Conservation (phyloP, 2,329 filamentous ascomycete species). For the Rosellinia necatrix region DNA sequence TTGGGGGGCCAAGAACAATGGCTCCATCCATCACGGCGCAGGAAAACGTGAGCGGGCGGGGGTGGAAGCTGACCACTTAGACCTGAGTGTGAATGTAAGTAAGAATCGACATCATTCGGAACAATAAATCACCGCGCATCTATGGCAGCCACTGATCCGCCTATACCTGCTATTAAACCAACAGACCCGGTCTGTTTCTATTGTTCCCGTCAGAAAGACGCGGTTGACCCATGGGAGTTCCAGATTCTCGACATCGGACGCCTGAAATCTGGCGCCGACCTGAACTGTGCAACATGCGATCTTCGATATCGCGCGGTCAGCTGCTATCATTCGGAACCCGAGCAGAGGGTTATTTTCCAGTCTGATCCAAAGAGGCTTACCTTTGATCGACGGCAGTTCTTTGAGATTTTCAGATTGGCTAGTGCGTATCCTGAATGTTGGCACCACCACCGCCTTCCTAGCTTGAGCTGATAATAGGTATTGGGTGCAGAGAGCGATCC, state of each 20-base stretch:
- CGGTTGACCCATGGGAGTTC: slow-evolving; percentile 12
- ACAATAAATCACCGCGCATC: neutral
- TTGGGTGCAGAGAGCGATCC: neutral
- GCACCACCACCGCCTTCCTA: too few species aligned
- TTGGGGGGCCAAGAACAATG: too few species aligned
- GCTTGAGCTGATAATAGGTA: neutral
- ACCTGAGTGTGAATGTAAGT: too few species aligned
- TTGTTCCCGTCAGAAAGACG: slow-evolving; percentile 11
- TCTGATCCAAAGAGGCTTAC: slow-evolving; percentile 12
- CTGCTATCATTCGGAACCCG: slow-evolving; percentile 2
- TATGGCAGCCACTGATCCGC: slow-evolving; percentile 12
- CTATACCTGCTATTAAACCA: slow-evolving; percentile 9
- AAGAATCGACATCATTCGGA: neutral
- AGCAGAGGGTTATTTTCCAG: slow-evolving; percentile 16
- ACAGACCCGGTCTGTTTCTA: slow-evolving; percentile 16
- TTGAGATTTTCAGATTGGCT: slow-evolving; percentile 8
- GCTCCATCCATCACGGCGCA: too few species aligned
- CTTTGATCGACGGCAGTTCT: slow-evolving; percentile 8
- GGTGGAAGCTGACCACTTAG: too few species aligned
- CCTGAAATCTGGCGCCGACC: slow-evolving; percentile 3
- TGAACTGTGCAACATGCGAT: slow-evolving; percentile 12
- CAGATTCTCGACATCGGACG: slow-evolving; percentile 15
- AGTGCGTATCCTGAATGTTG: neutral
- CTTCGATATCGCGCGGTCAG: slow-evolving; percentile 14
- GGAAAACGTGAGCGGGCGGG: too few species aligned